Conservation (phyloP, 148 eudicot genomes). For the Arctostaphylos glauca region DNA sequence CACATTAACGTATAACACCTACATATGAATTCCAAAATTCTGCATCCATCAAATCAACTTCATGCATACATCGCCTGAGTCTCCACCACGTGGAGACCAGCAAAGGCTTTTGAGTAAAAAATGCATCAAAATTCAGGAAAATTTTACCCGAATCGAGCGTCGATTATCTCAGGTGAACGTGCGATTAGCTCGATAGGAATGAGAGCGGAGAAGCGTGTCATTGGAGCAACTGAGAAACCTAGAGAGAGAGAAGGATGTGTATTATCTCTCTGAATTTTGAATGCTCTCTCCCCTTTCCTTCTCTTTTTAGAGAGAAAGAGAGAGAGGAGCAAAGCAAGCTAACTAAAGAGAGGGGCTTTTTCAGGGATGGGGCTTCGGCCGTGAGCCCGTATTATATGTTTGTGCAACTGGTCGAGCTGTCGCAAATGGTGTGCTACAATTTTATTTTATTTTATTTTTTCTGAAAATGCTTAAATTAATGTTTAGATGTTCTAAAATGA, state of each 20-base stretch:
- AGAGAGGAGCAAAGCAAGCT: constrained; percentile 3
- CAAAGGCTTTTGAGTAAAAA: constrained; percentile 7
- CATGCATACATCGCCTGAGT: constrained; percentile 15
- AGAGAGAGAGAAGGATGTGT: constrained; percentile 7
- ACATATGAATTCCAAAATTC: not conserved
- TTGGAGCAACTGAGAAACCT: constrained; percentile 13
- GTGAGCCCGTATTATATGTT: not conserved
- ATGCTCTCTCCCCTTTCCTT: not conserved
- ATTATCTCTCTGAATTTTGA: not conserved
- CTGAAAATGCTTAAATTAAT: no score
- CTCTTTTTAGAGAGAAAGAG: constrained; percentile 10
- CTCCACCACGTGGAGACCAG: not conserved
- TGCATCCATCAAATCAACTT: not conserved
- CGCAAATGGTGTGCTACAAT: not conserved
- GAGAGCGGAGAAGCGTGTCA: not conserved
- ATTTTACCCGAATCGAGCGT: not conserved
- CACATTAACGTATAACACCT: not conserved
- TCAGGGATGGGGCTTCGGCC: not conserved
- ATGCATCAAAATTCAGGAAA: constrained; percentile 3
- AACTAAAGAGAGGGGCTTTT: not conserved
- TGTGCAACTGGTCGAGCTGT: constrained; percentile 5
- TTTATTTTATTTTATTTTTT: not conserved
- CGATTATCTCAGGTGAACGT: not conserved
- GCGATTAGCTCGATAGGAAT: not conserved
- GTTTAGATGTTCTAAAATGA: no score